A percentile compares a stretch with the other conserved stretches of the same genome.
Conservation (phyloP, 1,284 basidiomycete species). For the Naganishia albida region DNA sequence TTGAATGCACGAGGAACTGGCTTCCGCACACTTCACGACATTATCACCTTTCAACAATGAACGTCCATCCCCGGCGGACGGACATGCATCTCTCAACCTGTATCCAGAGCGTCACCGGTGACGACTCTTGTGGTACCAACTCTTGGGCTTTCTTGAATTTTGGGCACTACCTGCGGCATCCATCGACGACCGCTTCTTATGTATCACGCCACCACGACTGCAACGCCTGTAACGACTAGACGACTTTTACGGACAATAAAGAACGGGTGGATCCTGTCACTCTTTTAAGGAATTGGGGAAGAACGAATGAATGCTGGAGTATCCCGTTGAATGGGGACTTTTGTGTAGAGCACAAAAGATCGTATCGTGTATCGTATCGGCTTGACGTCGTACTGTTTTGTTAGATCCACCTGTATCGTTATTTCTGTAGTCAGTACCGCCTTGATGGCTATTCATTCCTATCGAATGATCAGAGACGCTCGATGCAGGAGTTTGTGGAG, state of each 20-base stretch:
- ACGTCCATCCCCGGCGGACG: constrained; percentile 27
- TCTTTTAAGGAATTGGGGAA: constrained; percentile 13
- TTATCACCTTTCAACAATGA: not conserved
- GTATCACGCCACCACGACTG: constrained; percentile 20
- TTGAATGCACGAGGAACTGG: constrained; percentile 13
- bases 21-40: constrained; percentile 9
- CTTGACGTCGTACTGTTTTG: constrained; percentile 22
- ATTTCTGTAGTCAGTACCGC: constrained; percentile 26
- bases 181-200: constrained; percentile 6
- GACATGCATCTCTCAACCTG: constrained; percentile 8
- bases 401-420: constrained; percentile 31
- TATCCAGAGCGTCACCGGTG: constrained; percentile 5
- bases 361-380: constrained; percentile 25
- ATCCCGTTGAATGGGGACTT: constrained; percentile 5
- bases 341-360: constrained; percentile 7
- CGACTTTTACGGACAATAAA: constrained; percentile 27
- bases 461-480: constrained; percentile 1
- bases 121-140: constrained; percentile 1
- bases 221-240: constrained; percentile 31
- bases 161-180: not conserved
- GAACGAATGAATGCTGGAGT: constrained; percentile 2
- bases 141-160: constrained; percentile 26
- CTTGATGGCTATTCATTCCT: constrained; percentile 12
- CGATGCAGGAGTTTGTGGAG: not conserved
- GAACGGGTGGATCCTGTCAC: constrained; percentile 31